phyloP scores from a whole-genome alignment of 139 green algal genomes.

The Chlamydomonas applanata region DNA sequence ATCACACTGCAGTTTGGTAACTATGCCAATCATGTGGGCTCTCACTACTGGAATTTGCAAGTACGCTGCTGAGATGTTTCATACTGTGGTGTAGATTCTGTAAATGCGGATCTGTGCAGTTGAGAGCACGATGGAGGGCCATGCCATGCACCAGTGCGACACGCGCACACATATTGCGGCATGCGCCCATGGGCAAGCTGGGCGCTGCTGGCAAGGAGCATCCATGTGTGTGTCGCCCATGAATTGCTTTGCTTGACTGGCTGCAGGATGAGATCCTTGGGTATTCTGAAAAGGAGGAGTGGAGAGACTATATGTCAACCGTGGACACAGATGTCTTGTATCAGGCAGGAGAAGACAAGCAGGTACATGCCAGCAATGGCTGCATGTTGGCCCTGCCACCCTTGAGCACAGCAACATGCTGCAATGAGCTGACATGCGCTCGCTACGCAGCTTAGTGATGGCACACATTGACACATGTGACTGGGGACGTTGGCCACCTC shows the following conservation, averaged over 20 bases:
- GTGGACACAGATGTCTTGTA: constrained; percentile 57
- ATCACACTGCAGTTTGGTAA: constrained; percentile 79
- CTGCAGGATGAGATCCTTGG: constrained; percentile 70
- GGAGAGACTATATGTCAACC: constrained; percentile 16
- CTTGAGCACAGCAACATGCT: too few species aligned
- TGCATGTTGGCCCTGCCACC: too few species aligned
- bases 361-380: too few species aligned
- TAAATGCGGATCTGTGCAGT: too few species aligned
- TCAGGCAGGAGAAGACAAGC: constrained; percentile 22
- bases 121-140: too few species aligned
- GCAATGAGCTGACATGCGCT: too few species aligned
- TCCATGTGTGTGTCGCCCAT: too few species aligned
- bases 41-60: constrained; percentile 93
- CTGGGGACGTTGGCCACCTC: constrained; percentile 14
- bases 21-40: constrained; percentile 77
- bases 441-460: background rate
- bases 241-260: background rate
- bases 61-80: constrained; percentile 30
- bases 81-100: too few species aligned
- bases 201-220: too few species aligned
- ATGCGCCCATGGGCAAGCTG: too few species aligned
- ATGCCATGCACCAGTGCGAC: too few species aligned
- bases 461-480: constrained; percentile 13
- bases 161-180: too few species aligned
- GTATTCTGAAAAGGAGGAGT: constrained; percentile 34